Conservation (phyloP, 2,329 filamentous ascomycete species). For the Purpureocillium lavendulum region DNA sequence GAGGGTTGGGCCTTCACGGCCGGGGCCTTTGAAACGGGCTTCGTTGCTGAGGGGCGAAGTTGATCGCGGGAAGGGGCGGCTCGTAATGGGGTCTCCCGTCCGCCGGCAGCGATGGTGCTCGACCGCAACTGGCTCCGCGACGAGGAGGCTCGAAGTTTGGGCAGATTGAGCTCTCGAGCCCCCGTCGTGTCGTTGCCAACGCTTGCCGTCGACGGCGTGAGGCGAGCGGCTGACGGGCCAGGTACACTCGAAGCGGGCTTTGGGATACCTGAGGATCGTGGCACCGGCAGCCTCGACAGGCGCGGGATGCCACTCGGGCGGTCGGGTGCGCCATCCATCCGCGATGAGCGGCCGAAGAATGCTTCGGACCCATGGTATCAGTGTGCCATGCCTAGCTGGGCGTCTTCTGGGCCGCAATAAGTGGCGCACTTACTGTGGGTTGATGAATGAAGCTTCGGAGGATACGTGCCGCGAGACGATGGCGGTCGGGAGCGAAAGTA, state of each 20-base stretch:
- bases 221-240: conserved; percentile 18
- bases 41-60: conserved; percentile 8
- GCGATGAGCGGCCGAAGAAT: not conserved
- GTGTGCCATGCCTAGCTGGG: too few species aligned
- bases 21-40: conserved; percentile 7
- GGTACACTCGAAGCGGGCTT: conserved; percentile 17
- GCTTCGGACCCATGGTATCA: too few species aligned
- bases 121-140: conserved; percentile 30
- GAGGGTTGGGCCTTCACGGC: conserved; percentile 8
- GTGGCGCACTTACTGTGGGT: too few species aligned
- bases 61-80: conserved; percentile 12
- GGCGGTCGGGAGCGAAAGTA: too few species aligned
- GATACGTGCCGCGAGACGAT: too few species aligned
- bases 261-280: conserved; percentile 23
- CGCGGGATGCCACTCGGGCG: conserved; percentile 27
- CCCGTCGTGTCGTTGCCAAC: conserved; percentile 9
- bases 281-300: conserved; percentile 28
- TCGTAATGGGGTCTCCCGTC: conserved; percentile 9
- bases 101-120: conserved; percentile 11
- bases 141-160: conserved; percentile 30
- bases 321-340: conserved; percentile 26
- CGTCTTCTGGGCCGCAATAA: too few species aligned
- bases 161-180: conserved; percentile 25
- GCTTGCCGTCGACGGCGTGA: conserved; percentile 17
- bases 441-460: too few species aligned